Percentiles rank a stretch among this genome's conserved stretches.
Evolutionary conservation across 345 rosid species (phyloP).

Genomic region (Hypericum androsaemum): DNA sequence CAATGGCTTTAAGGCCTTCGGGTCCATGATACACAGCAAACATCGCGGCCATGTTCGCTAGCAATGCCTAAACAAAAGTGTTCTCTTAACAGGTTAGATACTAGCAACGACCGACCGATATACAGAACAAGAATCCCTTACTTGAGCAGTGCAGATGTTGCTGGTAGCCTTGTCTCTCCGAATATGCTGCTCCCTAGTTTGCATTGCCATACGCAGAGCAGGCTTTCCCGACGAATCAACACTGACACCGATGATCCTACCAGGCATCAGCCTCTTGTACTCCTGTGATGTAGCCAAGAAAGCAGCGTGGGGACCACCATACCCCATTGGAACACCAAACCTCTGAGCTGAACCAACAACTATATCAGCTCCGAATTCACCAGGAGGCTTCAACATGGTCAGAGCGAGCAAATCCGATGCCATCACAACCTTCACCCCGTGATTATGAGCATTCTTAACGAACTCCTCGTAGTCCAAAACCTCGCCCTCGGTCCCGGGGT

Average conservation of each 20-base stretch:
- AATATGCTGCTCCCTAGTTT: conserved; percentile 97
- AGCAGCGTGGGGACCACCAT: conserved; percentile 98
- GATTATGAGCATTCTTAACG: conserved; percentile 77
- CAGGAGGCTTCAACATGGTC: conserved; percentile 92
- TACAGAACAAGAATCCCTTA: too few relatives aligned
- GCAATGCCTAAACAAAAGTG: conserved; percentile 91
- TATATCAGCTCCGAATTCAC: conserved; percentile 89
- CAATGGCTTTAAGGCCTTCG: conserved; percentile 68
- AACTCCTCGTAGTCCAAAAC: conserved; percentile 81
- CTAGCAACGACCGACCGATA: too few relatives aligned
- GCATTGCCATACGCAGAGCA: conserved; percentile 99
- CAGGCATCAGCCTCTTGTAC: conserved; percentile 98
- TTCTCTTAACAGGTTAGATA: too few relatives aligned
- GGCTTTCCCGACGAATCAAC: conserved; percentile 87
- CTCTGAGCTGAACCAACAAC: conserved; percentile 95
- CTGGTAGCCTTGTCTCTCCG: conserved; percentile 98
- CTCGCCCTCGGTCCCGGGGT: conserved; percentile 94
- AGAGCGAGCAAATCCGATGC: conserved; percentile 85
- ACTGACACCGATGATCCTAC: conserved; percentile 89
- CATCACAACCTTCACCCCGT: conserved; percentile 95
- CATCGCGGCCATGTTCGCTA: conserved; percentile 99
- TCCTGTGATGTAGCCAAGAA: conserved; percentile 96
- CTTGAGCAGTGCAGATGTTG: conserved; percentile 99
- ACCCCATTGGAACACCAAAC: conserved; percentile 98
- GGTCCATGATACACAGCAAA: conserved; percentile 98